Conservation (phyloP, 495 filamentous ascomycete species). For the Annulohypoxylon stygium region DNA sequence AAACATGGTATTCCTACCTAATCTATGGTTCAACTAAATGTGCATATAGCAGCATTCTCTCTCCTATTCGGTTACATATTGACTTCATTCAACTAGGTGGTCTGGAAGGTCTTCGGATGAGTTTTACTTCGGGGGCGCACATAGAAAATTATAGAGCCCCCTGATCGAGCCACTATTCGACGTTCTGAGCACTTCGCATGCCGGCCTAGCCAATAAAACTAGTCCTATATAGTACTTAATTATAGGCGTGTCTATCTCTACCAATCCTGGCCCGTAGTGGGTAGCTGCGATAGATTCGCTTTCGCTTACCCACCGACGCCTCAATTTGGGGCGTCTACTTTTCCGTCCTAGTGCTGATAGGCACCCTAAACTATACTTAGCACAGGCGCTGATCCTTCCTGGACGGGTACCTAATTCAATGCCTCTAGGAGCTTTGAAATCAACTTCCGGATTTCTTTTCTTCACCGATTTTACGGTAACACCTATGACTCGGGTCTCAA, state of each 20-base stretch:
- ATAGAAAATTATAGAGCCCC: background rate
- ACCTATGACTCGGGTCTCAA: background rate
- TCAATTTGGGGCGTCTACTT: background rate
- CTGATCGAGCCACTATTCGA: background rate
- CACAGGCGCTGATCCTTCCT: background rate
- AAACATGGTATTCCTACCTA: no score
- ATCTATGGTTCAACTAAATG: no score
- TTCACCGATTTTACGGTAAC: background rate
- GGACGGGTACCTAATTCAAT: background rate
- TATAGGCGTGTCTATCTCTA: no score
- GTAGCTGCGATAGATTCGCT: slow-evolving; percentile 1
- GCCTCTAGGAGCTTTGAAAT: background rate
- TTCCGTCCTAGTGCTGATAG: slow-evolving; percentile 11
- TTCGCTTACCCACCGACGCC: slow-evolving; percentile 9
- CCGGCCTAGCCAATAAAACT: background rate
- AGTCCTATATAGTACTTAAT: background rate
- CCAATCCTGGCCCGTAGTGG: background rate
- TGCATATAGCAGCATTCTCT: no score
- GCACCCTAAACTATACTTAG: background rate
- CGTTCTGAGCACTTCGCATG: background rate
- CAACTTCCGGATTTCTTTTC: background rate
- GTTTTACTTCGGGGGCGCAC: background rate
- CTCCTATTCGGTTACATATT: no score
- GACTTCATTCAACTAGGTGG: no score
- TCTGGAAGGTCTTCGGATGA: background rate